Conservation (phyloP, 805 yeast species). For the Nakazawaea ishiwadae region DNA sequence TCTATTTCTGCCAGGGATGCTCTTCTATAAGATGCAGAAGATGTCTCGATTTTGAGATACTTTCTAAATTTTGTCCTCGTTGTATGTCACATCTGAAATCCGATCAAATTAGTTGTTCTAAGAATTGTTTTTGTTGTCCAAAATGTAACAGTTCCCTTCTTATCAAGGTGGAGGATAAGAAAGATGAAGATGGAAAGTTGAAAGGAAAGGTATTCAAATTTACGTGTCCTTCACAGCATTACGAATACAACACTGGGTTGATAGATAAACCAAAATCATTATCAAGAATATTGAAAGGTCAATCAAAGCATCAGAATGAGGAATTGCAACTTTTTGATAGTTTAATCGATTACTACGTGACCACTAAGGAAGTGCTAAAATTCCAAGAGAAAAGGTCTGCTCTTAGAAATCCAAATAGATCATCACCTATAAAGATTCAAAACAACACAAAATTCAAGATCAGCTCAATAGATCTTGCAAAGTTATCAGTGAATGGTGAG, state of each 20-base stretch:
- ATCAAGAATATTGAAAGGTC: constrained; percentile 20
- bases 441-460: constrained; percentile 15
- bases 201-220: constrained; percentile 33
- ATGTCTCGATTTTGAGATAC: constrained; percentile 21
- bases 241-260: constrained; percentile 29
- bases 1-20: constrained; percentile 26
- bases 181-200: constrained; percentile 14
- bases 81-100: constrained; percentile 17
- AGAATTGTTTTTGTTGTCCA: constrained; percentile 32
- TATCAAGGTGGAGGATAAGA: constrained; percentile 16
- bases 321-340: constrained; percentile 11
- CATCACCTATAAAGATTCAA: constrained; percentile 8
- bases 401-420: background rate
- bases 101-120: constrained; percentile 18
- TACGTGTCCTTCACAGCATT: constrained; percentile 32
- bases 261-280: constrained; percentile 39
- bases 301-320: constrained; percentile 9
- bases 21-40: constrained; percentile 21
- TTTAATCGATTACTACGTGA: constrained; percentile 17
- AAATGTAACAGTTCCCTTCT: constrained; percentile 19
- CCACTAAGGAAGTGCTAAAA: constrained; percentile 15
- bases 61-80: constrained; percentile 23
- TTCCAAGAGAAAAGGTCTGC: constrained; percentile 12
- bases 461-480: constrained; percentile 20
- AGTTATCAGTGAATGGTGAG: background rate